Evolutionary conservation across 495 filamentous ascomycete species (phyloP).

Genomic region (Staphylotrichum tortipilum): DNA sequence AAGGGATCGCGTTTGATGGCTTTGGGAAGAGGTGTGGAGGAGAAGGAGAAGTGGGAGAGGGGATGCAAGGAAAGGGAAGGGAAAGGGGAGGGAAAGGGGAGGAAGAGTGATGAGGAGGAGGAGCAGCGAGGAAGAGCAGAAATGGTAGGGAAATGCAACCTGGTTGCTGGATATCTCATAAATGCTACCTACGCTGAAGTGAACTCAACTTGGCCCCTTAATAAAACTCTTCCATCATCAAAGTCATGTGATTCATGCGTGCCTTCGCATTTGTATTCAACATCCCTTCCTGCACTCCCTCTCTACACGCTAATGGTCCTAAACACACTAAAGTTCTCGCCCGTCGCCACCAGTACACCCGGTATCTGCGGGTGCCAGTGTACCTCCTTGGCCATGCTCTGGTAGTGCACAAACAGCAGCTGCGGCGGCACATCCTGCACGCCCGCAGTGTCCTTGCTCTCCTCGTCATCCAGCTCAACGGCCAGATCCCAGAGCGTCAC

Average conservation of each 20-base stretch:
- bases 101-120: no score
- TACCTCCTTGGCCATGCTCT: conserved; percentile 84
- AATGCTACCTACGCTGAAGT: no score
- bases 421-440: conserved; percentile 88
- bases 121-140: no score
- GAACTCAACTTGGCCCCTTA: no score
- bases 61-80: no score
- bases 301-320: conserved; percentile 58
- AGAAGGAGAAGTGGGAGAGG: no score
- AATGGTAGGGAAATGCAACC: no score
- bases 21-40: no score
- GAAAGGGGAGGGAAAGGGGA: no score
- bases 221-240: no score
- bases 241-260: background rate
- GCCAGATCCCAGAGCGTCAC: conserved; percentile 94
- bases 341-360: conserved; percentile 82
- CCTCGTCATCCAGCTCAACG: conserved; percentile 94
- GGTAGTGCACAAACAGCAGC: conserved; percentile 91
- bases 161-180: no score
- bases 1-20: no score
- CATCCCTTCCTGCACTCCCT: background rate
- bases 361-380: conserved; percentile 98
- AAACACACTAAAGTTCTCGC: conserved; percentile 71
- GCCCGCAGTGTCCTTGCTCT: conserved; percentile 79
- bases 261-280: background rate